Evolutionary conservation across 78 protist species (phyloP).

Genomic region (Isochrysis galbana): DNA sequence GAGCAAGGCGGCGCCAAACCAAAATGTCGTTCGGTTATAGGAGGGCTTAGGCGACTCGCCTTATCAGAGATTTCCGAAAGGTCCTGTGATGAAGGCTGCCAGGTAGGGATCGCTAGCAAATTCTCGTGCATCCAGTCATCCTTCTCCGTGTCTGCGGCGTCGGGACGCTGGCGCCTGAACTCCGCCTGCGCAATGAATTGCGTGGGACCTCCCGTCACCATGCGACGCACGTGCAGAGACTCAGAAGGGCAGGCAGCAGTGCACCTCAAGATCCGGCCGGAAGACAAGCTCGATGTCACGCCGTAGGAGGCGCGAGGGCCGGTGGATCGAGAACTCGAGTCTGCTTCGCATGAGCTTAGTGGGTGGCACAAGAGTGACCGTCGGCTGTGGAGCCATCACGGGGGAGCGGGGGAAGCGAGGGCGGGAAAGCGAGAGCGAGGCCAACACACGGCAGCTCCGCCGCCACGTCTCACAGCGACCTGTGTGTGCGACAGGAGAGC

Average conservation of each 20-base stretch:
- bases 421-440: no score
- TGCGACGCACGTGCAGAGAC: no score
- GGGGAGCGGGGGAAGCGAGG: no score
- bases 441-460: no score
- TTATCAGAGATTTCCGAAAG: neutral
- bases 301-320: constrained; percentile 8
- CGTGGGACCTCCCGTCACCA: no score
- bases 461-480: no score
- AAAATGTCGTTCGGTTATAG: no score
- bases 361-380: neutral
- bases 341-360: neutral
- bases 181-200: neutral
- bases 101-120: neutral
- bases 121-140: neutral
- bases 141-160: neutral
- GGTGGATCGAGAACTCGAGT: neutral
- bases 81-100: neutral
- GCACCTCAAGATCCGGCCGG: constrained; percentile 10
- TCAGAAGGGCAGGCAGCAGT: neutral
- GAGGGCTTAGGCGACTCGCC: no score
- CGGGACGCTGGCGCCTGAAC: no score
- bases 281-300: constrained; percentile 2
- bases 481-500: no score
- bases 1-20: neutral
- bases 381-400: neutral